These are phyloP conservation scores for Xanthoconium stramineum DNA, from an alignment of 768 basidiomycete genomes.

Conservation along the genomic window DNA sequence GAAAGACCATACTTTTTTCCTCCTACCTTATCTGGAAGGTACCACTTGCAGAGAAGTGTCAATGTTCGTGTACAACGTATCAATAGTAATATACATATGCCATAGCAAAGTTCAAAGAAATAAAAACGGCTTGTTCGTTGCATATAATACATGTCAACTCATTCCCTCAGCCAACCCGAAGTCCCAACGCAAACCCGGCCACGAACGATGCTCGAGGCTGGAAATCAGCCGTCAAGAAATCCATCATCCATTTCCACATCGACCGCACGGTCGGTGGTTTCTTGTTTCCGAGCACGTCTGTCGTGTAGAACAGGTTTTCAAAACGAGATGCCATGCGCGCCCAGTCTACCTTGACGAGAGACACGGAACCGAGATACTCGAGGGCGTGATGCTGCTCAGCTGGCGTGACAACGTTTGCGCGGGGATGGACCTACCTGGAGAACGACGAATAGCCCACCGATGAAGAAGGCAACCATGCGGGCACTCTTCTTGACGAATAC, in stretches of 20 bases:
- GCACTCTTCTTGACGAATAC: constrained; percentile 96
- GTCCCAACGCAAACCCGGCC: constrained; percentile 76
- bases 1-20: constrained; percentile 17
- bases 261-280: constrained; percentile 63
- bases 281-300: constrained; percentile 49
- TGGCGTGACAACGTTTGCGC: background rate
- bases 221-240: constrained; percentile 92
- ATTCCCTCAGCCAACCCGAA: constrained; percentile 66
- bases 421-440: constrained; percentile 62
- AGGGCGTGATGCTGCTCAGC: constrained; percentile 3
- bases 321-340: constrained; percentile 57
- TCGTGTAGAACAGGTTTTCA: constrained; percentile 69
- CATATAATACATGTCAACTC: background rate
- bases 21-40: constrained; percentile 25
- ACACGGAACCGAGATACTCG: constrained; percentile 77
- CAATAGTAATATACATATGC: background rate
- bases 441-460: constrained; percentile 90
- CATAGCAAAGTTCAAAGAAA: background rate
- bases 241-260: constrained; percentile 62
- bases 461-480: constrained; percentile 72
- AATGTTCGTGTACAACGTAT: background rate
- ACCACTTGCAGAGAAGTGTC: too few species aligned
- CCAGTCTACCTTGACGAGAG: constrained; percentile 83
- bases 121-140: background rate
- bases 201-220: constrained; percentile 87